Evolutionary conservation across 2,329 filamentous ascomycete species (phyloP).

Genomic region (Verticillium zaregamsianum): DNA sequence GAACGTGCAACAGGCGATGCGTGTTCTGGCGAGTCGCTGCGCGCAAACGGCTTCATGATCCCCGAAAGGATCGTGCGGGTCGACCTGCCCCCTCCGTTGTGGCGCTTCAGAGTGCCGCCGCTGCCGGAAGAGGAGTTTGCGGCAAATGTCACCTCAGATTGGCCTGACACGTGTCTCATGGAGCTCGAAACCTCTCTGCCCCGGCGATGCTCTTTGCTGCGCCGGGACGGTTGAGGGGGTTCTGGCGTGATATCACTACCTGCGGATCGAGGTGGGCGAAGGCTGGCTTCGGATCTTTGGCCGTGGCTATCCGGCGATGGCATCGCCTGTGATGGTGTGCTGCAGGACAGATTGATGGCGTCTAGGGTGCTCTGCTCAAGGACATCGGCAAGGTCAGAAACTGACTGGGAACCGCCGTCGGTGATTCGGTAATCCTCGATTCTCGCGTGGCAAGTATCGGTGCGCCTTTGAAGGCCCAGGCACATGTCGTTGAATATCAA

Average conservation of each 20-base stretch:
- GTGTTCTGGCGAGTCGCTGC: conserved; percentile 35
- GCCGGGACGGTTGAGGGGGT: conserved; percentile 2
- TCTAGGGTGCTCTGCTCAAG: conserved; percentile 40
- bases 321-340: conserved; percentile 15
- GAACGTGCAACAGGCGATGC: conserved; percentile 7
- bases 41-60: conserved; percentile 38
- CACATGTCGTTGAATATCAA: conserved; percentile 50
- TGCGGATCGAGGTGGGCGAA: conserved; percentile 17
- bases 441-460: conserved; percentile 46
- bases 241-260: conserved; percentile 12
- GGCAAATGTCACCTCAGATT: conserved; percentile 14
- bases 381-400: conserved; percentile 39
- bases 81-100: conserved; percentile 29
- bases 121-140: conserved; percentile 16
- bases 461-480: conserved; percentile 42
- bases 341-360: conserved; percentile 29
- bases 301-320: conserved; percentile 1
- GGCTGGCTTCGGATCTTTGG: background rate
- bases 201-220: conserved; percentile 12
- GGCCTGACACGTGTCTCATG: conserved; percentile 12
- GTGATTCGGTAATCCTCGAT: conserved; percentile 40
- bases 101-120: conserved; percentile 25
- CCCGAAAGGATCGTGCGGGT: conserved; percentile 38
- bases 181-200: conserved; percentile 8
- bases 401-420: conserved; percentile 24